Base-by-base conservation (phyloP, 495 filamentous ascomycete species). In the Podospora appendiculata region DNA sequence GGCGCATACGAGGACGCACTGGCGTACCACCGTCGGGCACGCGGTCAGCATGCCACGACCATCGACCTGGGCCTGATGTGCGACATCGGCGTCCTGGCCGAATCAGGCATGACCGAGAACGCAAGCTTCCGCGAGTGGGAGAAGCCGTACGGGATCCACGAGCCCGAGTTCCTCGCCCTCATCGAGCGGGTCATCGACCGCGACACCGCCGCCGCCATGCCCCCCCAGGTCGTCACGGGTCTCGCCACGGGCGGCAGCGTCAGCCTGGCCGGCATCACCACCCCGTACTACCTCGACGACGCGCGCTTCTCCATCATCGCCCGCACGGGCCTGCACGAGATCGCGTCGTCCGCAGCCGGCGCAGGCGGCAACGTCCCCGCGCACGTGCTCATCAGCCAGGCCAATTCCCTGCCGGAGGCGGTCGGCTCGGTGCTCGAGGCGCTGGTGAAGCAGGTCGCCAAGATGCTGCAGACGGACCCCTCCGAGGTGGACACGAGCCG, bases 1-100 rank as follows among this genome's bases (percentile, higher is more conserved):
- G 81, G 80, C 58, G 72, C 77, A 0, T 83, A 74, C 61, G 67
- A 80, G 13, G 80, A 79, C 45, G 69, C 74, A 0, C 61, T 78
- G 16, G 68, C 66, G 1, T 66, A 63, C 7, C 59, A 72, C 48
- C 66, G 75, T 13, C 55, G 57, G n/a, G 44, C 50, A 8, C 65
- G 51, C 2, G 70, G 66, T 11, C 66, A 66, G 14, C 64, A 67
- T 8, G 65, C 70, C 41, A 56, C 67, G 18, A 70, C 66, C 38
- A 64, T 82, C 44, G 70, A 79, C 41, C 63, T 83, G 63, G 53
- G 81, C 4, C 62, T 60, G 49, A 66, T 74, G 45, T 52, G 55
- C 8, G 64, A 66, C 32, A 59, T 69, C 35, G 70, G 72, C 34
- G 55, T 66, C 36, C 53, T 63, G 11, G 62, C 62, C 33, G 60